Evolutionary conservation across 2,329 filamentous ascomycete species (phyloP), one percentile per base, ranked within the genome.

Genomic region (Aureobasidium sp.): DNA sequence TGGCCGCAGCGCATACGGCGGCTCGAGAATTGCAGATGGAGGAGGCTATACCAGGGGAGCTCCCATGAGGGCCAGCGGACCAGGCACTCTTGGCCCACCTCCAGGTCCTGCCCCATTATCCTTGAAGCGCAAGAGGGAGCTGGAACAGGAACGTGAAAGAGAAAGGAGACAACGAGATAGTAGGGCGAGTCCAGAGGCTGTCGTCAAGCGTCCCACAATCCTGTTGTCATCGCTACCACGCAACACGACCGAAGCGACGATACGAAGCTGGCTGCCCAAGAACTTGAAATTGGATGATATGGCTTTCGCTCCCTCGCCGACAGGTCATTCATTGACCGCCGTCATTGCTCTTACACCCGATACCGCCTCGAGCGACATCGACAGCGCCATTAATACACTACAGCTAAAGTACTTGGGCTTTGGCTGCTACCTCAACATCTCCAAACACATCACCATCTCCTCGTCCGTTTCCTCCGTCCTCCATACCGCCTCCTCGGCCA

Each of bases 391-490:
- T 61, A 95, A 90, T 74, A 81, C 87, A 4, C 81, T 97, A 38
- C 93, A 97, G 74, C 94, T 96, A 69, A 89, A 87, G 70, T 97
- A 98, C 75, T 82, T 97, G 20, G 95, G 95, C 20, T 94, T 89
- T 75, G 95, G 95, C 7, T 94, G 91, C 80, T 91, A 95, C 77
- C 83, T 98, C 2, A 91, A 88, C 9, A 85, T 97, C 51, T 93
- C 95, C 67, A 86, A 94, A 13, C 93, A 66, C 62, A 61, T 69
- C 23, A 66, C 66, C 18, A 55, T 64, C 27, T 55, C 50, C 20
- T 54, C 48, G 13, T 50, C 38, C 15, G 23, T 47, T 10, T 40
- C 62, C 10, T 67, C 68, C 31, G 85, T 91, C 1, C 85, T 92
- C n/a, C 93, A 54, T 31, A 56, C 50, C 9, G 42, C 53, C 5